Conservation (phyloP, 179 eudicot genomes). For the Sideroxylon spinosum region DNA sequence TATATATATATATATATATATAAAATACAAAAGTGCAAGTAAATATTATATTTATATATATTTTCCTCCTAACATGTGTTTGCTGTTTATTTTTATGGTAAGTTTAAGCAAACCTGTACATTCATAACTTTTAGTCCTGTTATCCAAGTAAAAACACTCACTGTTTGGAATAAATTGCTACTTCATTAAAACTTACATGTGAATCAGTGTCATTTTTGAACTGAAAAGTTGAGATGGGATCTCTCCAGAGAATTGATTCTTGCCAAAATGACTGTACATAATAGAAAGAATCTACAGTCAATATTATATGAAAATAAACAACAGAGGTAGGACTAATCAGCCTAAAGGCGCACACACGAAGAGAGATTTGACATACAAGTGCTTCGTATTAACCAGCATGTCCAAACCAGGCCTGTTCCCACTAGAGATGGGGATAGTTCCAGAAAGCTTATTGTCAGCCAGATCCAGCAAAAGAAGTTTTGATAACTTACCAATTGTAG, state of each 20-base stretch:
- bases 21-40: too few species aligned
- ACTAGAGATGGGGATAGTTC: constrained; percentile 40
- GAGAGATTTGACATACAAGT: constrained; percentile 29
- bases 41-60: not conserved
- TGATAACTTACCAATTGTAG: constrained; percentile 37
- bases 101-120: too few species aligned
- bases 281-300: not conserved
- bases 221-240: constrained; percentile 43
- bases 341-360: not conserved
- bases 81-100: too few species aligned
- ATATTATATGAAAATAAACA: not conserved
- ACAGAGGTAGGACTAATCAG: not conserved
- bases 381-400: constrained; percentile 32
- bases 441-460: constrained; percentile 41
- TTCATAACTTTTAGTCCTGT: not conserved
- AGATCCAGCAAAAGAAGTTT: constrained; percentile 44
- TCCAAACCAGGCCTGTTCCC: constrained; percentile 42
- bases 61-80: not conserved
- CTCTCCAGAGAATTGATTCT: constrained; percentile 42
- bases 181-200: constrained; percentile 33
- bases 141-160: not conserved
- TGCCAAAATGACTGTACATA: constrained; percentile 39
- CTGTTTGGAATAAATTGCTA: not conserved
- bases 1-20: too few species aligned
- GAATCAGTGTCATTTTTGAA: constrained; percentile 33